phyloP scores from a whole-genome alignment of 2,329 filamentous ascomycete genomes.

The Dactylellina leptospora region DNA sequence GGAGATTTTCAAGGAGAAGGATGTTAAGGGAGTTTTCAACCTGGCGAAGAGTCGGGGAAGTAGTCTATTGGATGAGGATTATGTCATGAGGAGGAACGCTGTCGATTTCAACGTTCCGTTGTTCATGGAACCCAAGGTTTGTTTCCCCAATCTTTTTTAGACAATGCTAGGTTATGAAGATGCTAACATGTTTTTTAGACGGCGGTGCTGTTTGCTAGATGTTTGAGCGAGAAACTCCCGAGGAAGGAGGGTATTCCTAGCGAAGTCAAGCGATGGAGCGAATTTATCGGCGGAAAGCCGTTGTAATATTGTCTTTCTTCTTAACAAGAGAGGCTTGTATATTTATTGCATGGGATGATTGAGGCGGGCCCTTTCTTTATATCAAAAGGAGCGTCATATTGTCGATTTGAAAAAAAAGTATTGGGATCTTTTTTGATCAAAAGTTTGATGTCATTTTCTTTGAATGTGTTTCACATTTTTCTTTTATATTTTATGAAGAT shows the following conservation, averaged over 20 bases:
- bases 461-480: neutral
- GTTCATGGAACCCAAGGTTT: constrained; percentile 97
- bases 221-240: constrained; percentile 96
- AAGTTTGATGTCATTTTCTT: neutral
- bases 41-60: constrained; percentile 83
- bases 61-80: constrained; percentile 89
- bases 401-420: neutral
- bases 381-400: too few species aligned
- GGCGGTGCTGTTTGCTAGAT: constrained; percentile 92
- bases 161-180: constrained; percentile 5
- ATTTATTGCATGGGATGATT: neutral
- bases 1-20: constrained; percentile 95
- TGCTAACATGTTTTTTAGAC: constrained; percentile 70
- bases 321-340: too few species aligned
- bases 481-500: neutral
- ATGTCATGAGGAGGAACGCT: constrained; percentile 97
- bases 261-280: constrained; percentile 93
- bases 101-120: constrained; percentile 97
- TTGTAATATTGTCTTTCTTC: constrained; percentile 65
- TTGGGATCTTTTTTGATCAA: neutral
- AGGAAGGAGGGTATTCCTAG: constrained; percentile 84
- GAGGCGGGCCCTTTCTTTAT: neutral
- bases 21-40: constrained; percentile 96
- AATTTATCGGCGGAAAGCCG: constrained; percentile 89
- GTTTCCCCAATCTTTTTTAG: constrained; percentile 57